phyloP scores from a whole-genome alignment of 2,329 filamentous ascomycete genomes.

The Penicillium sp. region DNA sequence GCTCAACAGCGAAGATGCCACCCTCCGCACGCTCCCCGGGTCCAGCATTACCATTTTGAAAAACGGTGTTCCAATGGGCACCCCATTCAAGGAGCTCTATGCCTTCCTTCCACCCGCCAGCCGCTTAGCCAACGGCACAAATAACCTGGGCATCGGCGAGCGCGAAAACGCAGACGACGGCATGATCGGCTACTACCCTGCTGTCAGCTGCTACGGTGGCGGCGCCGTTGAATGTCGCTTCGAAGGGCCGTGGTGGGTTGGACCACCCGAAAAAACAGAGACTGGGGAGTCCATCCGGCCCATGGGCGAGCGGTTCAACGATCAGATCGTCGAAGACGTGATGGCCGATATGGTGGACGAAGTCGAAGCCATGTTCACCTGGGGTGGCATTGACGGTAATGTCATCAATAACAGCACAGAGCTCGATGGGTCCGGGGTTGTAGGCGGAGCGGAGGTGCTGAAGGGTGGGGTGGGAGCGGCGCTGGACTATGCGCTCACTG shows the following conservation, averaged over 20 bases:
- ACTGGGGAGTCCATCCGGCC: slow-evolving; percentile 54
- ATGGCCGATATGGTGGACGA: slow-evolving; percentile 94
- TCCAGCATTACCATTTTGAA: slow-evolving; percentile 90
- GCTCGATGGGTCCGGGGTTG: slow-evolving; percentile 27
- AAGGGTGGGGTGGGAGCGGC: slow-evolving; percentile 36
- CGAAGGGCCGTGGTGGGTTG: slow-evolving; percentile 88
- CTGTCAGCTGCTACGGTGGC: slow-evolving; percentile 87
- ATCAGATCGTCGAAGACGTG: slow-evolving; percentile 93
- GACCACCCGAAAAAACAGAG: slow-evolving; percentile 62
- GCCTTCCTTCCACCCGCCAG: slow-evolving; percentile 91
- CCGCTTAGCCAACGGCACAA: slow-evolving; percentile 45
- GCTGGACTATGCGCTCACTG: slow-evolving; percentile 28
- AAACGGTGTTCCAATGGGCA: slow-evolving; percentile 84
- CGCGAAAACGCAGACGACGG: slow-evolving; percentile 90
- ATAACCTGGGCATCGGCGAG: slow-evolving; percentile 61
- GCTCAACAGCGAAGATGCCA: slow-evolving; percentile 67
- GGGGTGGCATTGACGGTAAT: slow-evolving; percentile 40
- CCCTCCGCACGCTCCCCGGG: slow-evolving; percentile 82
- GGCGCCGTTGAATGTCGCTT: slow-evolving; percentile 94
- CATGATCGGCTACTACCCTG: slow-evolving; percentile 92
- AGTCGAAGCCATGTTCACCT: slow-evolving; percentile 74
- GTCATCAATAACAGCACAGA: slow-evolving; percentile 30
- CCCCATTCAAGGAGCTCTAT: slow-evolving; percentile 82
- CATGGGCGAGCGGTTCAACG: slow-evolving; percentile 77
- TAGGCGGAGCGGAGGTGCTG: slow-evolving; percentile 35